Conservation (phyloP, 1,139 yeast species). For the Yamadazyma atmosphaerica region DNA sequence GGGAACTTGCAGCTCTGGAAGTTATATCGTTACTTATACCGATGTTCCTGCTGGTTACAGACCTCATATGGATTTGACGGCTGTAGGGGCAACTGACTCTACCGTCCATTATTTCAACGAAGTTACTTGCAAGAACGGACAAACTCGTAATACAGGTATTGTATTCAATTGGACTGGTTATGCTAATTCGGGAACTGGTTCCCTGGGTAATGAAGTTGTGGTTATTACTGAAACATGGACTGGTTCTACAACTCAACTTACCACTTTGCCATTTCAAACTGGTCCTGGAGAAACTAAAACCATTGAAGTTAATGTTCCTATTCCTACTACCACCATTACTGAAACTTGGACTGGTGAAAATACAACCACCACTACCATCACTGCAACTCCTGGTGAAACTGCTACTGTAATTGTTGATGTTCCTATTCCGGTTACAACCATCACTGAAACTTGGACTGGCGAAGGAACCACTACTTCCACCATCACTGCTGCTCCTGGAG, state of each 20-base stretch:
- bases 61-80: constrained; percentile 24
- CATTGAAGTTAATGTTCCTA: constrained; percentile 20
- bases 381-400: constrained; percentile 14
- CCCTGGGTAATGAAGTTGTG: constrained; percentile 22
- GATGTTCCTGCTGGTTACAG: constrained; percentile 34
- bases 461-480: constrained; percentile 7
- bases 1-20: not conserved
- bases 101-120: constrained; percentile 8
- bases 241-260: constrained; percentile 20
- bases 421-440: constrained; percentile 11
- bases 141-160: constrained; percentile 2
- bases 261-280: constrained; percentile 20
- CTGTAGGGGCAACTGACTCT: not conserved
- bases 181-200: constrained; percentile 15
- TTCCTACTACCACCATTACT: constrained; percentile 10
- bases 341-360: constrained; percentile 8
- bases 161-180: constrained; percentile 11
- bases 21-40: constrained; percentile 15
- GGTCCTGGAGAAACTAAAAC: constrained; percentile 14
- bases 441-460: constrained; percentile 4
- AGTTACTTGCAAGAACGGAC: constrained; percentile 9
- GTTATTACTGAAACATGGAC: constrained; percentile 26
- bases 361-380: constrained; percentile 8
- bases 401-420: constrained; percentile 15
- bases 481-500: constrained; percentile 13